Evolutionary conservation across 2,329 filamentous ascomycete genomes (phyloP).

Genomic region (Paecilomyces variotii): DNA sequence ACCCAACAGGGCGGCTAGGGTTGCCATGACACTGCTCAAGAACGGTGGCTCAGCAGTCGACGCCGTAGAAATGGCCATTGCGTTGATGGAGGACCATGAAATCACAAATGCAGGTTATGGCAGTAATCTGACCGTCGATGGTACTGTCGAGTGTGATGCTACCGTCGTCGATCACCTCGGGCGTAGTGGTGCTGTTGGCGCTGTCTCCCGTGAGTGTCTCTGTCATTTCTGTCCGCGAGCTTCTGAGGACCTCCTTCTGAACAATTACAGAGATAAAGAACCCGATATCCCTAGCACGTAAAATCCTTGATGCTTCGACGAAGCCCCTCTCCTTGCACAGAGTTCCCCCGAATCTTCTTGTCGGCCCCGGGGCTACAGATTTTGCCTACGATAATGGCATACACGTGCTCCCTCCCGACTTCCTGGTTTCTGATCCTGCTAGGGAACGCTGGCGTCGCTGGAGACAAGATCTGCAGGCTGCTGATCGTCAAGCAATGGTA

Average conservation of each 20-base stretch:
- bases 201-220: slow-evolving; percentile 66
- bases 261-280: slow-evolving; percentile 69
- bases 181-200: slow-evolving; percentile 86
- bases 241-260: slow-evolving; percentile 13
- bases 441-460: slow-evolving; percentile 72
- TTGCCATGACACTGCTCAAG: slow-evolving; percentile 73
- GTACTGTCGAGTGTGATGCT: slow-evolving; percentile 88
- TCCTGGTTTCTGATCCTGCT: slow-evolving; percentile 71
- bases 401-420: slow-evolving; percentile 62
- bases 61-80: slow-evolving; percentile 82
- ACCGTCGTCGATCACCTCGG: slow-evolving; percentile 86
- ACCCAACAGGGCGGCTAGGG: slow-evolving; percentile 61
- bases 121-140: slow-evolving; percentile 87
- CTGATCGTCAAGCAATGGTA: slow-evolving; percentile 41
- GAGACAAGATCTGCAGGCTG: slow-evolving; percentile 60
- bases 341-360: slow-evolving; percentile 86
- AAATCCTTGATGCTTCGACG: slow-evolving; percentile 70
- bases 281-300: slow-evolving; percentile 76
- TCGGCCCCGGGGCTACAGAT: slow-evolving; percentile 75
- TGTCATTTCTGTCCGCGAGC: background rate
- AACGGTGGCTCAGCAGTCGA: slow-evolving; percentile 74
- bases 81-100: slow-evolving; percentile 81
- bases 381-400: slow-evolving; percentile 78
- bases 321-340: slow-evolving; percentile 73
- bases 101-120: slow-evolving; percentile 96